Conservation (phyloP, 2,329 filamentous ascomycete genomes). For the Cytospora schulzeri region DNA sequence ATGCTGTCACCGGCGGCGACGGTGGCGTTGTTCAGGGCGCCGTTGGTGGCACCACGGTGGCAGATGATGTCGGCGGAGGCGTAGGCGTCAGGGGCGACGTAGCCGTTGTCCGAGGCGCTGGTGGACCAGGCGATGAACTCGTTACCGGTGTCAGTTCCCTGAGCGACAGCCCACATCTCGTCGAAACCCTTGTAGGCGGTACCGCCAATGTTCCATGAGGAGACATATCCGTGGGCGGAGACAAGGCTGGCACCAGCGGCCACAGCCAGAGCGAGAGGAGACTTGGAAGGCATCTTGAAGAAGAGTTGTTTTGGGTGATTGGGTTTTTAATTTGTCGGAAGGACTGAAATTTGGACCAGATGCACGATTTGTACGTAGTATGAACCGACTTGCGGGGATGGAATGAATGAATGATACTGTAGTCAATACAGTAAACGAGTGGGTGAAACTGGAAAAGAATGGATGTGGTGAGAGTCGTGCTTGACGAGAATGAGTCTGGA, state of each 20-base stretch:
- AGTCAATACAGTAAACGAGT: conserved; percentile 28
- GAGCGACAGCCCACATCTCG: conserved; percentile 23
- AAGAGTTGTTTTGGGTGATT: neutral
- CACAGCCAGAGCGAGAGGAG: conserved; percentile 21
- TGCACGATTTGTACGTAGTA: neutral
- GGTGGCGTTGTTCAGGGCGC: conserved; percentile 38
- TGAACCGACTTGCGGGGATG: conserved; percentile 23
- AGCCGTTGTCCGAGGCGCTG: conserved; percentile 41
- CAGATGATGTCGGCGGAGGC: conserved; percentile 43
- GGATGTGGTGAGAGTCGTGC: no score
- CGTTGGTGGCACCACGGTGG: conserved; percentile 36
- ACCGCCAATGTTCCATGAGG: conserved; percentile 36
- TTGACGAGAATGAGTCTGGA: conserved; percentile 22
- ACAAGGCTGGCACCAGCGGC: conserved; percentile 31
- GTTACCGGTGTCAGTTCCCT: conserved; percentile 23
- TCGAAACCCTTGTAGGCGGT: conserved; percentile 33
- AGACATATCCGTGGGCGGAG: conserved; percentile 37
- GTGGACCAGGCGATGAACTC: conserved; percentile 27
- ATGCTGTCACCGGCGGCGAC: conserved; percentile 41
- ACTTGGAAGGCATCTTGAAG: conserved; percentile 24
- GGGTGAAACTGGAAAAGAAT: conserved; percentile 23
- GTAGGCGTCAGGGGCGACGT: conserved; percentile 43
- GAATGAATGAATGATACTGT: conserved; percentile 25
- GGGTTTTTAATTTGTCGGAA: neutral
- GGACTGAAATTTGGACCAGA: conserved; percentile 18